phyloP scores from a whole-genome alignment of 768 basidiomycete genomes.

The Crepidotus variabilis region DNA sequence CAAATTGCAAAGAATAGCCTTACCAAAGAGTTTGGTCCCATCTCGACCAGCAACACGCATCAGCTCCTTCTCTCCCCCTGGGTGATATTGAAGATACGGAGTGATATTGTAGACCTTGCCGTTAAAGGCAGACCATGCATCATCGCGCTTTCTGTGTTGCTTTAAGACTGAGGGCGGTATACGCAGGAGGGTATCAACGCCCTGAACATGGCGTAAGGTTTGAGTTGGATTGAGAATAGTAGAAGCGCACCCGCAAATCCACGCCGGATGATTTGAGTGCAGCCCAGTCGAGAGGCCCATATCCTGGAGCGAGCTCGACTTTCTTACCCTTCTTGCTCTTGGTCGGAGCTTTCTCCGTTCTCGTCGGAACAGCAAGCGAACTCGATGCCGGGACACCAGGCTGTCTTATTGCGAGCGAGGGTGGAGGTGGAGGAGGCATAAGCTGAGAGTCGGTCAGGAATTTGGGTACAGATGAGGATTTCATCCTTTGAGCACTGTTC shows the following conservation, averaged over 20 bases:
- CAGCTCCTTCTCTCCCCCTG: slow-evolving; percentile 90
- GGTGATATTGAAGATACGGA: slow-evolving; percentile 86
- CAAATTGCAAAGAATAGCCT: slow-evolving; percentile 21
- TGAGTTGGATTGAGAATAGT: slow-evolving; percentile 1
- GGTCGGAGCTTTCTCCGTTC: slow-evolving; percentile 56
- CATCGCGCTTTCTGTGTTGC: slow-evolving; percentile 74
- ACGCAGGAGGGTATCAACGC: slow-evolving; percentile 62
- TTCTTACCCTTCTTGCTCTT: slow-evolving; percentile 66
- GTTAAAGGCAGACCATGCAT: slow-evolving; percentile 91
- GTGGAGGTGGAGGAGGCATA: slow-evolving; percentile 55
- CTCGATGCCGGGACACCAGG: slow-evolving; percentile 33
- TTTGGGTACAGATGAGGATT: slow-evolving; percentile 25
- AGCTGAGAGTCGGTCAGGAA: slow-evolving; percentile 42
- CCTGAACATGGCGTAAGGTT: slow-evolving; percentile 39
- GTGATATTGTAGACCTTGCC: slow-evolving; percentile 98
- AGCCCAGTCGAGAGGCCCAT: slow-evolving; percentile 93
- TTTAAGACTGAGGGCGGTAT: slow-evolving; percentile 78
- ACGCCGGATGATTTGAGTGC: slow-evolving; percentile 75
- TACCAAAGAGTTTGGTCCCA: slow-evolving; percentile 92
- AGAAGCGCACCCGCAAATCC: slow-evolving; percentile 64
- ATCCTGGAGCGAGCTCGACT: slow-evolving; percentile 88
- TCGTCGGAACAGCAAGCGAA: slow-evolving; percentile 55
- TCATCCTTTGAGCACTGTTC: slow-evolving; percentile 66
- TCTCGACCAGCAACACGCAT: slow-evolving; percentile 95
- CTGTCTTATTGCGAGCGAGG: slow-evolving; percentile 36